These are phyloP conservation scores for Erodium texanum DNA, from an alignment of 441 rosid species.

Conservation along the genomic window DNA sequence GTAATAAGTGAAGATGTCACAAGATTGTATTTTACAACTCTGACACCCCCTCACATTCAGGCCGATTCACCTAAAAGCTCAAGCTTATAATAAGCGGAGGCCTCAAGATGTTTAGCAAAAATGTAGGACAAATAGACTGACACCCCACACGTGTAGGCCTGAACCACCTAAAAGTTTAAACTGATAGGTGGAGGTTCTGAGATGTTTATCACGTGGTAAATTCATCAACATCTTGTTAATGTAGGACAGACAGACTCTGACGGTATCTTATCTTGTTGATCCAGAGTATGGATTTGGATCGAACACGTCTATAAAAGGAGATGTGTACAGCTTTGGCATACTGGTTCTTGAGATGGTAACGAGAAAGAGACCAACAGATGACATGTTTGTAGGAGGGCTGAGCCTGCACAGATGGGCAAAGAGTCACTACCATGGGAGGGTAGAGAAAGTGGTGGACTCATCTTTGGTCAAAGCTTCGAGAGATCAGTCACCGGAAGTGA, in stretches of 20 bases:
- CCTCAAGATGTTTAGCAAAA: too few species aligned
- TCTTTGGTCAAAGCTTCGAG: constrained; percentile 31
- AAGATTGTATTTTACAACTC: background rate
- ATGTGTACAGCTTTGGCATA: constrained; percentile 38
- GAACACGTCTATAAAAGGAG: constrained; percentile 29
- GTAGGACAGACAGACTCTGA: too few species aligned
- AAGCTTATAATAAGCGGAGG: too few species aligned
- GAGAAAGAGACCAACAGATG: constrained; percentile 30
- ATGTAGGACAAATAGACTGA: too few species aligned
- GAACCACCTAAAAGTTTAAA: too few species aligned
- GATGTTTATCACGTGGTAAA: too few species aligned
- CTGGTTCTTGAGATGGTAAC: constrained; percentile 39
- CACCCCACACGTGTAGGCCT: too few species aligned
- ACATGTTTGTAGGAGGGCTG: constrained; percentile 27
- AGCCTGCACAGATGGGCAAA: constrained; percentile 36
- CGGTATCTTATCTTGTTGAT: background rate
- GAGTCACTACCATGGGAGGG: constrained; percentile 30
- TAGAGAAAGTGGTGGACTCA: constrained; percentile 37
- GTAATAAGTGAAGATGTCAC: background rate
- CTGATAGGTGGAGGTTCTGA: too few species aligned
- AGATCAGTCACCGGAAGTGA: constrained; percentile 34
- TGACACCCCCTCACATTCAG: too few species aligned
- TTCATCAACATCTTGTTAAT: too few species aligned
- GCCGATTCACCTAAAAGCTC: too few species aligned
- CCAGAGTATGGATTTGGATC: constrained; percentile 37